Base-by-base conservation (phyloP, 2,329 filamentous ascomycete genomes). In the Clonostachys solani region DNA sequence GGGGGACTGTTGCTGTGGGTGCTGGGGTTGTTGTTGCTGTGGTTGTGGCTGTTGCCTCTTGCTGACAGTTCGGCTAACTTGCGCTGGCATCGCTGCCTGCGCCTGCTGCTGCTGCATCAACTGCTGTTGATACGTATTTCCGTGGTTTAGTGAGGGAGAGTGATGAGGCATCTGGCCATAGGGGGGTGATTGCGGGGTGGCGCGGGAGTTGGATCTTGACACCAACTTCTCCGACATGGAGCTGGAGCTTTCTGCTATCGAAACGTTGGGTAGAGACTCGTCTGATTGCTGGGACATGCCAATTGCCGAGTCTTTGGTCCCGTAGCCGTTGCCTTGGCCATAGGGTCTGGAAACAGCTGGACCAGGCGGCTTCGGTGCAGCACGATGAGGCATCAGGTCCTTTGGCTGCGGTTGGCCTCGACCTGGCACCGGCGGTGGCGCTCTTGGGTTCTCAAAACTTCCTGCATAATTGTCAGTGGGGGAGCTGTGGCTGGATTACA, bases 371-470 rank as follows among this genome's bases (percentile, higher is more conserved):
- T 88, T 89, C 45, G 92, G 94, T 42, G 92, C 91, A 47, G 90
- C 88, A 50, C 94, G 83, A 59, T 83, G 87, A 44, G 94, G 92
- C 61, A 95, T 77, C 51, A 77, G 63, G 53, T 82, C 80, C 62
- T 80, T 79, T 48, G 67, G 62, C 40, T 72, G 69, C 33, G 71
- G 63, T 41, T 66, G 70, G 49, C 75, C 69, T 43, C 73, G 74
- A 42, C 67, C 65, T 49, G 92, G 92, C 50, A 96, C 88, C 12
- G 92, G 94, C 53, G 94, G 94, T 37, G 94, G 89, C 16, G 92
- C 89, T 61, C 94, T 83, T 43, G 94, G 94, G 62, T 99, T 97
- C 71, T 97, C 94, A 68, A 97, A 99, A 73, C 90, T 97, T 63
- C 89, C 88, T 77, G 35, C 19, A 4, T 33, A 44, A 49, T 43